Percentiles rank a stretch among this genome's conserved stretches.
phyloP scores from a whole-genome alignment of 2,329 filamentous ascomycete genomes.

The Colletotrichum eleusines region DNA sequence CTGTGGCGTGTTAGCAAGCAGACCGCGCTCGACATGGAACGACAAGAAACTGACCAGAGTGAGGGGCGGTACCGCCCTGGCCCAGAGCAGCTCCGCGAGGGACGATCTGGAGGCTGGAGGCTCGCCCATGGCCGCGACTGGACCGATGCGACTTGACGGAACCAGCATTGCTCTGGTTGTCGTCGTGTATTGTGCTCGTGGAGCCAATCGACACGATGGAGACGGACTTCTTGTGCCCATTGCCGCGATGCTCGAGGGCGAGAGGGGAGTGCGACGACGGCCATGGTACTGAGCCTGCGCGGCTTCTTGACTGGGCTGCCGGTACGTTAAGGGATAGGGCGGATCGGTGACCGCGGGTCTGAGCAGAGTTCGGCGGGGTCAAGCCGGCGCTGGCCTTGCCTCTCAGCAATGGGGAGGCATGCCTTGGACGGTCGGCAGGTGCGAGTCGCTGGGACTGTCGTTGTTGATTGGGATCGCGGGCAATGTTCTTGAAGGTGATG shows the following conservation, averaged over 20 bases:
- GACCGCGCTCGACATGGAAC: not conserved
- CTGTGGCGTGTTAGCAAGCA: conserved; percentile 24
- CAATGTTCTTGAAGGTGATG: conserved; percentile 94
- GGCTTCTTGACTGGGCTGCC: conserved; percentile 57
- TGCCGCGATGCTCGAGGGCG: conserved; percentile 53
- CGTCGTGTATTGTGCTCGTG: conserved; percentile 60
- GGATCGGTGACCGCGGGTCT: conserved; percentile 71
- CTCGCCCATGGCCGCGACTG: conserved; percentile 76
- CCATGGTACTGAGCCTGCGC: conserved; percentile 63
- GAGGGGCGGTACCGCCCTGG: conserved; percentile 48
- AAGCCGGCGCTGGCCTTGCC: conserved; percentile 58
- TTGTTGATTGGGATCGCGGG: conserved; percentile 57
- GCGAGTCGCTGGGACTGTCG: conserved; percentile 45
- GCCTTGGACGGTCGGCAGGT: conserved; percentile 44
- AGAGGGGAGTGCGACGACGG: conserved; percentile 48
- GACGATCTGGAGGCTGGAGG: conserved; percentile 84
- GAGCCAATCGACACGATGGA: conserved; percentile 85
- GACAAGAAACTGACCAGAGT: conserved; percentile 53
- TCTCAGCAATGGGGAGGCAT: conserved; percentile 58
- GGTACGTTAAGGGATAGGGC: conserved; percentile 74
- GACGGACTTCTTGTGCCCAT: conserved; percentile 79
- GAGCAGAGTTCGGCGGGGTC: conserved; percentile 58
- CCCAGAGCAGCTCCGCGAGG: conserved; percentile 54
- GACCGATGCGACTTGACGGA: conserved; percentile 62
- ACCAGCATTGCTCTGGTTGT: conserved; percentile 57